Evolutionary conservation across 441 rosid species (phyloP).

Genomic region (Populus tomentosa): DNA sequence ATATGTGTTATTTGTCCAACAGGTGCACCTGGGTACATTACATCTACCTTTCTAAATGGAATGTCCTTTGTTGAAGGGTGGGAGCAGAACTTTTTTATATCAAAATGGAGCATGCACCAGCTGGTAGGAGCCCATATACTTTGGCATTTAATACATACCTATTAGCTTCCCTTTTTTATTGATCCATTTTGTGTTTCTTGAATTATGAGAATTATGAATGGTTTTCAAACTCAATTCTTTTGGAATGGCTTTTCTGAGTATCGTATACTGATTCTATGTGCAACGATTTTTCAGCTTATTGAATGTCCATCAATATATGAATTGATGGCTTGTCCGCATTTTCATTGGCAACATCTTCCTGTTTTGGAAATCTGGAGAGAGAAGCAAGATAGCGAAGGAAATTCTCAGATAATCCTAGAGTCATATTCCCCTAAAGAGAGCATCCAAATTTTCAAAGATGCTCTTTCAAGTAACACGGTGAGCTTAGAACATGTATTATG

Average conservation of each 20-base stretch:
- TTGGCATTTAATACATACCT: conserved; percentile 8
- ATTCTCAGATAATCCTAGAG: conserved; percentile 53
- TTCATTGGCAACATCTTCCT: conserved; percentile 68
- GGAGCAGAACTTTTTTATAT: conserved; percentile 94
- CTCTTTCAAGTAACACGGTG: conserved; percentile 73
- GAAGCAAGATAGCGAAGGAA: conserved; percentile 44
- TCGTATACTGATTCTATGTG: neutral
- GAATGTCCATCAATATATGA: conserved; percentile 96
- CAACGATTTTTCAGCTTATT: conserved; percentile 62
- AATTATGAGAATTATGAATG: neutral
- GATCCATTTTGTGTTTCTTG: neutral
- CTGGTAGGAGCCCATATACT: conserved; percentile 42
- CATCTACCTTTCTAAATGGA: conserved; percentile 83
- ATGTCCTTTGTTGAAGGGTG: conserved; percentile 98
- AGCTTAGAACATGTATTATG: conserved; percentile 21
- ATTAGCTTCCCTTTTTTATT: neutral
- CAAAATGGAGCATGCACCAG: conserved; percentile 99
- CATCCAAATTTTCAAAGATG: conserved; percentile 50
- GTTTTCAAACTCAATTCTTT: neutral
- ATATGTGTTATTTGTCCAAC: conserved; percentile 12
- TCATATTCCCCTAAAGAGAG: conserved; percentile 58
- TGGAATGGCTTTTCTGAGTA: neutral
- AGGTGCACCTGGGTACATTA: conserved; percentile 94
- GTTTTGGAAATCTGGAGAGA: conserved; percentile 80
- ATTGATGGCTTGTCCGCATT: conserved; percentile 75